These are phyloP conservation scores for Yamadazyma siamensis DNA, from an alignment of 1,139 yeast species.

Conservation along the genomic window DNA sequence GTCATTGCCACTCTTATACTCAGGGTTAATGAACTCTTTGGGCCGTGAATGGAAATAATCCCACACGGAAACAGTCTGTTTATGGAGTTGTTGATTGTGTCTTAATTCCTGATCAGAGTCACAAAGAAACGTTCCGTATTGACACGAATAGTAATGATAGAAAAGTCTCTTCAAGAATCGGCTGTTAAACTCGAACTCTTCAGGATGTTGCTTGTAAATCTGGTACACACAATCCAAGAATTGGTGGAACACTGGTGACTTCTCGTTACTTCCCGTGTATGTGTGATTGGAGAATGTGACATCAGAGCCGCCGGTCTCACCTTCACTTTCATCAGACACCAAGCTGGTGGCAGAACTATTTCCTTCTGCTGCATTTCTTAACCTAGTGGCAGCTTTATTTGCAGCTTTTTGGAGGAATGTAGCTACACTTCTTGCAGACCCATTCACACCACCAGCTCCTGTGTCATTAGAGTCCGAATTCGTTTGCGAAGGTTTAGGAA, in stretches of 20 bases:
- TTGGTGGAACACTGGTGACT: constrained; percentile 91
- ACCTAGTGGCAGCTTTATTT: constrained; percentile 22
- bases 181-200: constrained; percentile 80
- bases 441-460: constrained; percentile 6
- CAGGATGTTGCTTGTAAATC: constrained; percentile 65
- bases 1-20: constrained; percentile 32
- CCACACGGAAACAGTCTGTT: constrained; percentile 81
- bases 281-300: constrained; percentile 18
- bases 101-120: constrained; percentile 66
- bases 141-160: constrained; percentile 90
- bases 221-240: constrained; percentile 89
- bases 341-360: constrained; percentile 7
- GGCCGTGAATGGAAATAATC: constrained; percentile 81
- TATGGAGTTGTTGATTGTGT: constrained; percentile 28
- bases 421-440: constrained; percentile 17
- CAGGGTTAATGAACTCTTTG: constrained; percentile 61
- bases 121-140: constrained; percentile 85
- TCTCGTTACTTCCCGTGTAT: constrained; percentile 42
- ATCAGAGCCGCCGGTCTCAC: constrained; percentile 12
- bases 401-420: constrained; percentile 42
- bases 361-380: constrained; percentile 25
- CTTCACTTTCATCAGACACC: constrained; percentile 9
- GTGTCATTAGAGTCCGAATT: constrained; percentile 13
- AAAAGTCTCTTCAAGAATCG: constrained; percentile 77
- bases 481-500: constrained; percentile 17